Percentiles rank a stretch among this genome's conserved stretches.
Conservation (phyloP, 1,284 basidiomycete genomes). For the Stygiomarasmius scandens region DNA sequence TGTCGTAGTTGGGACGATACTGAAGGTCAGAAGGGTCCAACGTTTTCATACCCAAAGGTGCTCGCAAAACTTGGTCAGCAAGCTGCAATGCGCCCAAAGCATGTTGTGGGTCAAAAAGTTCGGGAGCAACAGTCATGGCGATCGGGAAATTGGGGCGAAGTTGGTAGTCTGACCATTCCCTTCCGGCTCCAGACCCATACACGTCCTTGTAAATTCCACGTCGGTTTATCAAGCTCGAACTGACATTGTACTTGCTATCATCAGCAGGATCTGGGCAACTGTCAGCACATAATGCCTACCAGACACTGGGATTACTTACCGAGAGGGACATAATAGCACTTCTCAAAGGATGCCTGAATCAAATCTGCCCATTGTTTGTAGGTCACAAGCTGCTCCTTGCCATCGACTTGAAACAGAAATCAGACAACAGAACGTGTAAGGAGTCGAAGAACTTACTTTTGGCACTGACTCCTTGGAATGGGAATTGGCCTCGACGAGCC, state of each 20-base stretch:
- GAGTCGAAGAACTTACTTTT: constrained; percentile 53
- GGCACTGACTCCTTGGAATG: constrained; percentile 87
- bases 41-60: constrained; percentile 93
- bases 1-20: constrained; percentile 90
- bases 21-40: constrained; percentile 84
- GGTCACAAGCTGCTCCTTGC: constrained; percentile 73
- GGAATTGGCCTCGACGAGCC: constrained; percentile 72
- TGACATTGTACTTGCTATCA: constrained; percentile 75
- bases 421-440: constrained; percentile 7
- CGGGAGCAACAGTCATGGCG: constrained; percentile 96
- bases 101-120: constrained; percentile 84
- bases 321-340: constrained; percentile 87
- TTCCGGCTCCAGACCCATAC: constrained; percentile 81
- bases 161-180: constrained; percentile 98
- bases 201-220: constrained; percentile 99
- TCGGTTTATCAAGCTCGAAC: constrained; percentile 79
- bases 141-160: constrained; percentile 92
- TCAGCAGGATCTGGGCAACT: constrained; percentile 61
- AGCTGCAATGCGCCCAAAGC: constrained; percentile 79
- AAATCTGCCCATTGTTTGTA: constrained; percentile 91
- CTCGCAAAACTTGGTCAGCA: constrained; percentile 76
- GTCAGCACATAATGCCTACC: not conserved
- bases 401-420: constrained; percentile 58
- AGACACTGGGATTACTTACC: constrained; percentile 46
- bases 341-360: constrained; percentile 88